These are phyloP conservation scores for Kingdonia uniflora DNA, from an alignment of 164 flowering plant genomes.

Conservation along the genomic window DNA sequence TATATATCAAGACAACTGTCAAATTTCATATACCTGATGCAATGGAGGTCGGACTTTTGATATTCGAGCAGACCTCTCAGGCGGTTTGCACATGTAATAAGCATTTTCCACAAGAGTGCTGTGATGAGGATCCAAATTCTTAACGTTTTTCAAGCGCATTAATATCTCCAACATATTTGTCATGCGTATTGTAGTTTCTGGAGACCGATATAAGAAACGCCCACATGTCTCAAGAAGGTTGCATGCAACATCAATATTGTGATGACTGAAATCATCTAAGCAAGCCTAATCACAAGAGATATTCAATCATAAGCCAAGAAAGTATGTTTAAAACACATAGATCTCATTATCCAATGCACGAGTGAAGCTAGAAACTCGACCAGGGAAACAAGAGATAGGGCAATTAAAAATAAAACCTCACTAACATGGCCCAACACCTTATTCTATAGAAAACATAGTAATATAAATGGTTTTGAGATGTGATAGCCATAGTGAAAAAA, in stretches of 20 bases:
- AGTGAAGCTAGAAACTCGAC: too few species aligned
- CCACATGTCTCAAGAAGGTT: constrained; percentile 99
- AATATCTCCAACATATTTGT: constrained; percentile 93
- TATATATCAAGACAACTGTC: not conserved
- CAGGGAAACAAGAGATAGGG: too few species aligned
- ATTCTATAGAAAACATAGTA: too few species aligned
- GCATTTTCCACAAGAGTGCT: constrained; percentile 98
- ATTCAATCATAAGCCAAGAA: too few species aligned
- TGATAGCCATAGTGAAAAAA: too few species aligned
- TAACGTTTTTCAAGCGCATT: constrained; percentile 97
- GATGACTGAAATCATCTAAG: constrained; percentile 95
- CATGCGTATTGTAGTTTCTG: constrained; percentile 91
- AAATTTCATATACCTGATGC: constrained; percentile 59
- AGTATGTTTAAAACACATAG: too few species aligned
- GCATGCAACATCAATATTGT: constrained; percentile 99
- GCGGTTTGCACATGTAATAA: constrained; percentile 97
- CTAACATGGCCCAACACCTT: too few species aligned
- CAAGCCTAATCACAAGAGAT: constrained; percentile 59
- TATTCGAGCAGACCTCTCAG: constrained; percentile 89
- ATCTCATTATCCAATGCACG: too few species aligned
- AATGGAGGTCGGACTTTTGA: constrained; percentile 91
- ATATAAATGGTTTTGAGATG: too few species aligned
- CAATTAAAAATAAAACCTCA: too few species aligned
- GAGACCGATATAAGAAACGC: constrained; percentile 91
- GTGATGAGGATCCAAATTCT: constrained; percentile 96